A percentile compares a stretch with the other conserved stretches of the same genome.
Evolutionary conservation across 1,139 yeast genomes (phyloP).

Genomic region (Pichia sp.): DNA sequence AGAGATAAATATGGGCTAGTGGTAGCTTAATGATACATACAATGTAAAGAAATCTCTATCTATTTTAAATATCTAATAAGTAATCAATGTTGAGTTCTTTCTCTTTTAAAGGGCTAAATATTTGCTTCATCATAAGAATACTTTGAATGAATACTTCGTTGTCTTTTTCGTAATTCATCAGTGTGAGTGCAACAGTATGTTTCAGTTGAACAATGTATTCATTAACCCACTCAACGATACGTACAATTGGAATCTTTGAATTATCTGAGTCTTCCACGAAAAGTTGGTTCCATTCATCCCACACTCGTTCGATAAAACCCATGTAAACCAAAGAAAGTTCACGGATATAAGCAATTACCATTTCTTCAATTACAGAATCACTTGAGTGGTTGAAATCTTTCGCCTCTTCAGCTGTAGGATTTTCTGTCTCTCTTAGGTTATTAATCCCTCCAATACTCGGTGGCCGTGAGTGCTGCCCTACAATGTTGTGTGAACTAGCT

Average conservation of each 20-base stretch:
- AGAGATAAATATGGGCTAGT: slow-evolving; percentile 5
- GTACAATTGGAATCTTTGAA: slow-evolving; percentile 2
- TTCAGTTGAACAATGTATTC: slow-evolving; percentile 9
- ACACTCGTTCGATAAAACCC: slow-evolving; percentile 12
- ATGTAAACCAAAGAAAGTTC: slow-evolving; percentile 16
- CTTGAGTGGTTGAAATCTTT: too few species aligned
- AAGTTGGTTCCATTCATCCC: slow-evolving; percentile 14
- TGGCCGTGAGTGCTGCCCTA: slow-evolving; percentile 7
- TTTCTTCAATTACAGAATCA: slow-evolving; percentile 10
- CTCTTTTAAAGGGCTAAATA: slow-evolving; percentile 8
- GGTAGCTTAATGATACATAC: slow-evolving; percentile 5
- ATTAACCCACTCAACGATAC: slow-evolving; percentile 14
- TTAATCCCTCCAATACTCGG: slow-evolving; percentile 7
- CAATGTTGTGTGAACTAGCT: slow-evolving; percentile 3
- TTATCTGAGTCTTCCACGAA: background rate
- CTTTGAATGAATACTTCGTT: slow-evolving; percentile 7
- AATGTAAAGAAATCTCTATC: background rate
- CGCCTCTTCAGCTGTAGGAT: too few species aligned
- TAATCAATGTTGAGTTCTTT: slow-evolving; percentile 13
- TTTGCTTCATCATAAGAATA: slow-evolving; percentile 5
- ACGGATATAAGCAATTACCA: slow-evolving; percentile 14
- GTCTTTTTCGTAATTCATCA: slow-evolving; percentile 13
- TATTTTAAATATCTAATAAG: slow-evolving; percentile 8
- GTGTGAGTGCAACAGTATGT: slow-evolving; percentile 6
- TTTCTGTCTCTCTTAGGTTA: too few species aligned